Evolutionary conservation across 495 filamentous ascomycete species (phyloP), one percentile per base, ranked within the genome.

Genomic region (Tirmania nivea): DNA sequence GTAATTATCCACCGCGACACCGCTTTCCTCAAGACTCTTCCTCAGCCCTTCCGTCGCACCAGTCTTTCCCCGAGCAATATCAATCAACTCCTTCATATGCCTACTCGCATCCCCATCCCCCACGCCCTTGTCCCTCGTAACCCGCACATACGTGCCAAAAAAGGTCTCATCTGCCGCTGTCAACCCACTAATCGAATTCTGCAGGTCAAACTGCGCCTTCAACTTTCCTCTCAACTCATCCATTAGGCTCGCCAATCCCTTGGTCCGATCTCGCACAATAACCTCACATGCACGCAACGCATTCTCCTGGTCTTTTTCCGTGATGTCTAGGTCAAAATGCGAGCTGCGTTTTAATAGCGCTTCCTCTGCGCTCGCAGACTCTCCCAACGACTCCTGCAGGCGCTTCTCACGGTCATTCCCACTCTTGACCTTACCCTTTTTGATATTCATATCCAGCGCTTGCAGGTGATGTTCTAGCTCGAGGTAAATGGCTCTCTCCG

Each of bases 311-410:
- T 61, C 62, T 35, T 59, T 54, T 20, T 58, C 56, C 8, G 52
- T 54, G 20, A 59, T 55, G 17, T 67, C 64, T n/a, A 69, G 59
- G 11, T 66, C 58, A 48, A 68, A 70, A 49, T 66, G 65, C 14
- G 70, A 69, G 55, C 68, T 71, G 11, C 69, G 67, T 54, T 71
- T 76, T 17, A 75, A 54, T 19, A 78, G 56, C 6, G 71, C 70
- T 52, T 78, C 71, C 34, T 69, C 63, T 0, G 66, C 61, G 3
- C 66, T 65, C 16, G 67, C 56, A 48, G 69, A 71, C 16, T 62
- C 66, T 11, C 61, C 62, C 35, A 75, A 60, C 8, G 71, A 66
- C 34, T 70, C 66, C 35, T 70, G 67, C 9, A 75, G 11, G n/a
- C 69, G 63, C 25, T 61, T 61, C 8, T 65, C 57, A 16, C 67